These are phyloP conservation scores for Podila horticola DNA, from an alignment of 192 early-diverging fungal species.

Conservation along the genomic window DNA sequence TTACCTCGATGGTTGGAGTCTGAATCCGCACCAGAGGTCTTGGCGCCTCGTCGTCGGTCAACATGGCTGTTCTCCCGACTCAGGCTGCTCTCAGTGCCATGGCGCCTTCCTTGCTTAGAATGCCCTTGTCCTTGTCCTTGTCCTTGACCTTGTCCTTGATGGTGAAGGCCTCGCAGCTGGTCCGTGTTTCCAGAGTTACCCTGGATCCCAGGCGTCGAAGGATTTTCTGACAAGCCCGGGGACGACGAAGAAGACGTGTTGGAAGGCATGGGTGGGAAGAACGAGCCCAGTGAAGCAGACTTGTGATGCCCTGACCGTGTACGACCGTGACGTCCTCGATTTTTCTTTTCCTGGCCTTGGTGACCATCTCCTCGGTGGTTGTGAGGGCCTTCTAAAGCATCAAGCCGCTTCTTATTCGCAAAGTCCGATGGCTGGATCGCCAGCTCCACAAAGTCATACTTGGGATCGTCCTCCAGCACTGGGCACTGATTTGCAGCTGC, in stretches of 20 bases:
- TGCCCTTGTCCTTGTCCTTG: conserved; percentile 74
- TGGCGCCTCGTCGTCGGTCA: conserved; percentile 48
- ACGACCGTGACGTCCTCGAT: conserved; percentile 23
- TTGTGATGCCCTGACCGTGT: conserved; percentile 33
- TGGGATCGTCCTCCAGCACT: conserved; percentile 9
- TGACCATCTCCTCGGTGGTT: not conserved
- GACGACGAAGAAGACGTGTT: not conserved
- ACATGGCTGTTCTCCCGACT: no score
- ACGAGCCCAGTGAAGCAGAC: conserved; percentile 31
- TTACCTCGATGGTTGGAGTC: no score
- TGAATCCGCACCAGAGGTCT: no score
- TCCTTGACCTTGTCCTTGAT: conserved; percentile 75
- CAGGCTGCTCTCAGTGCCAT: no score
- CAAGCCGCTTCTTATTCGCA: not conserved
- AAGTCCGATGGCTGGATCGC: conserved; percentile 7
- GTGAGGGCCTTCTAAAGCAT: not conserved
- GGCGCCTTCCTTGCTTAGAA: conserved; percentile 5
- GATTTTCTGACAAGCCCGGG: no score
- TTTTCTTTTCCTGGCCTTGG: not conserved
- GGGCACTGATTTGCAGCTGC: conserved; percentile 28
- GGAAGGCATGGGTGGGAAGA: conserved; percentile 24
- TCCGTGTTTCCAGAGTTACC: not conserved
- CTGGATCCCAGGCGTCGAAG: conserved; percentile 5
- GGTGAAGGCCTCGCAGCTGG: no score
- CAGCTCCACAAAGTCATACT: conserved; percentile 25